Conservation (phyloP, 176 grass and related monocot species). For the Ensete ventricosum region DNA sequence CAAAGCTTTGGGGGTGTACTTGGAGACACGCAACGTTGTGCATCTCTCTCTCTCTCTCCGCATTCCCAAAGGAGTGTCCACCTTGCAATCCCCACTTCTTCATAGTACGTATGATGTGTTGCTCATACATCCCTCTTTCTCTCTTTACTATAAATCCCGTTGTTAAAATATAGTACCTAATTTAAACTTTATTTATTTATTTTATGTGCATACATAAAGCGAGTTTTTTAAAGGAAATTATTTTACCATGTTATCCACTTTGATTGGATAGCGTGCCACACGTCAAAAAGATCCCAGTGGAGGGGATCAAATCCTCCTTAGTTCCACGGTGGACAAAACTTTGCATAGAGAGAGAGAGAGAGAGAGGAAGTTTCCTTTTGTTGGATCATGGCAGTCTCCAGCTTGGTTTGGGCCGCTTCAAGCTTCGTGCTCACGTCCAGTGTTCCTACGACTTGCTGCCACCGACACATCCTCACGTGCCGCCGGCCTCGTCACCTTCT, state of each 20-base stretch:
- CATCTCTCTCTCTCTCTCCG: no score
- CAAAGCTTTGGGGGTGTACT: no score
- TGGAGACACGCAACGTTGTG: no score
- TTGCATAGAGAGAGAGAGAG: not conserved
- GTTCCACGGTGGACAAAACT: not conserved
- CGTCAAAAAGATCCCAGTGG: not conserved
- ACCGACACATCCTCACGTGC: slow-evolving; percentile 16
- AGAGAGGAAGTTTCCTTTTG: not conserved
- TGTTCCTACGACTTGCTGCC: not conserved
- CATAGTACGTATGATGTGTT: no score
- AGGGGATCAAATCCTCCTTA: not conserved
- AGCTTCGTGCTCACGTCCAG: slow-evolving; percentile 51
- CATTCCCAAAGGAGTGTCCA: no score
- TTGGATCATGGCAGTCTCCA: slow-evolving; percentile 62
- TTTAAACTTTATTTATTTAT: no score
- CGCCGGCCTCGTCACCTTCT: slow-evolving; percentile 28
- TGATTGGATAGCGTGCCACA: not conserved
- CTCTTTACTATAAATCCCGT: no score
- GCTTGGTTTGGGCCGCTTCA: slow-evolving; percentile 63
- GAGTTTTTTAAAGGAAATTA: no score
- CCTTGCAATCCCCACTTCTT: no score
- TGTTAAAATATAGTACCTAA: no score
- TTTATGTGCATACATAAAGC: no score
- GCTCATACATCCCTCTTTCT: no score
- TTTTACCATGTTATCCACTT: not conserved